Evolutionary conservation across 306 rosid genomes (phyloP).

Genomic region (Prunus dulcis): DNA sequence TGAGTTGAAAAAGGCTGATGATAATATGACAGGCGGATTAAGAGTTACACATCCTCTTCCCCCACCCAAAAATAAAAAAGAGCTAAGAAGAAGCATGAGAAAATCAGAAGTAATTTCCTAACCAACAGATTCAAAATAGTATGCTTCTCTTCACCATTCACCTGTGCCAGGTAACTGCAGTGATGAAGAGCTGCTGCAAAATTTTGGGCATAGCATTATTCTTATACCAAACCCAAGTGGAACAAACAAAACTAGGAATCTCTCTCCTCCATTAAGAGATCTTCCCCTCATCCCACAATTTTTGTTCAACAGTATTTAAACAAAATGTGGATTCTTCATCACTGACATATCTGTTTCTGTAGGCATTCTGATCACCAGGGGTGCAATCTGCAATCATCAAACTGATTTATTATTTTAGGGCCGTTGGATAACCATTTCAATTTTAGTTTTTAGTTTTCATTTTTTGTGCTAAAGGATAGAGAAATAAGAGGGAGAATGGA

Average conservation of each 20-base stretch:
- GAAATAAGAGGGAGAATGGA: too few relatives aligned
- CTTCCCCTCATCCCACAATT: background rate
- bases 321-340: background rate
- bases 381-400: conserved; percentile 30
- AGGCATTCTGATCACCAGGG: conserved; percentile 9
- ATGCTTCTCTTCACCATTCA: conserved; percentile 17
- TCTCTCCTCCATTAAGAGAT: conserved; percentile 29
- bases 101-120: background rate
- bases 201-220: conserved; percentile 21
- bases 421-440: too few relatives aligned
- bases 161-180: conserved; percentile 3
- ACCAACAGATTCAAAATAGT: background rate
- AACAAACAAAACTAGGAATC: conserved; percentile 26
- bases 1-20: background rate
- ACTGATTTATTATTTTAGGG: background rate
- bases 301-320: background rate
- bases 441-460: too few relatives aligned
- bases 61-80: background rate
- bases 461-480: too few relatives aligned
- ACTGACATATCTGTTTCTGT: background rate
- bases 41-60: background rate
- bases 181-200: conserved; percentile 18
- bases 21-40: background rate
- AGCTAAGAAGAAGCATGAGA: background rate
- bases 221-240: conserved; percentile 9